Evolutionary conservation across 345 rosid genomes (phyloP).

Genomic region (Boechera divaricarpa): DNA sequence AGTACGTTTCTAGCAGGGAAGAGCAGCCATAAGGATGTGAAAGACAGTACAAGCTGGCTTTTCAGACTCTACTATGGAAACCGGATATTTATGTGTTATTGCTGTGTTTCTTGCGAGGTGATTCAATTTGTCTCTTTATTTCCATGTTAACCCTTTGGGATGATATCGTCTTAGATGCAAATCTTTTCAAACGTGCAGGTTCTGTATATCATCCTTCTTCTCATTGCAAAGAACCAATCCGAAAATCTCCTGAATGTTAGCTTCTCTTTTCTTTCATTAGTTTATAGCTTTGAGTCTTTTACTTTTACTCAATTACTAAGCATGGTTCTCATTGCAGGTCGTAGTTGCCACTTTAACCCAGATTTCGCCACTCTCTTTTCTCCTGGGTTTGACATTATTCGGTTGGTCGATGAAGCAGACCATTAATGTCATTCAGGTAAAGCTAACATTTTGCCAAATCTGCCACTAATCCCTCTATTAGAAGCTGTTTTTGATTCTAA

Average conservation of each 20-base stretch:
- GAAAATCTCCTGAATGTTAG: constrained; percentile 76
- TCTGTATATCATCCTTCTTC: constrained; percentile 85
- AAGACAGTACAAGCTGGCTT: constrained; percentile 96
- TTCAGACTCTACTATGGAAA: constrained; percentile 95
- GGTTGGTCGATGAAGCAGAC: constrained; percentile 90
- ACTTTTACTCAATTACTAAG: constrained; percentile 1
- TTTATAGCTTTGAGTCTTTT: background rate
- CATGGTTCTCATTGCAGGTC: constrained; percentile 54
- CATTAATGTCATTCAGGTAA: constrained; percentile 85
- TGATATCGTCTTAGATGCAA: constrained; percentile 5
- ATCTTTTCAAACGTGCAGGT: constrained; percentile 53
- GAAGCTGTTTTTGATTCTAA: constrained; percentile 15
- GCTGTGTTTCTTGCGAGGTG: constrained; percentile 98
- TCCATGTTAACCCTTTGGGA: constrained; percentile 3
- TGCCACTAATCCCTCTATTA: constrained; percentile 8
- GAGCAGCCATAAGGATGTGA: constrained; percentile 95
- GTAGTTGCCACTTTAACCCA: constrained; percentile 50
- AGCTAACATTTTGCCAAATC: background rate
- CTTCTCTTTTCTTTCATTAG: constrained; percentile 9
- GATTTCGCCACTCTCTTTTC: constrained; percentile 59
- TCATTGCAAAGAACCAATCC: constrained; percentile 65
- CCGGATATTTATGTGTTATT: constrained; percentile 93
- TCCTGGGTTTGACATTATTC: constrained; percentile 65
- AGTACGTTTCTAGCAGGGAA: constrained; percentile 93
- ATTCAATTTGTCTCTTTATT: constrained; percentile 4